Evolutionary conservation across 1,139 yeast species (phyloP).

Genomic region (Kurtzmaniella quercitrusa): DNA sequence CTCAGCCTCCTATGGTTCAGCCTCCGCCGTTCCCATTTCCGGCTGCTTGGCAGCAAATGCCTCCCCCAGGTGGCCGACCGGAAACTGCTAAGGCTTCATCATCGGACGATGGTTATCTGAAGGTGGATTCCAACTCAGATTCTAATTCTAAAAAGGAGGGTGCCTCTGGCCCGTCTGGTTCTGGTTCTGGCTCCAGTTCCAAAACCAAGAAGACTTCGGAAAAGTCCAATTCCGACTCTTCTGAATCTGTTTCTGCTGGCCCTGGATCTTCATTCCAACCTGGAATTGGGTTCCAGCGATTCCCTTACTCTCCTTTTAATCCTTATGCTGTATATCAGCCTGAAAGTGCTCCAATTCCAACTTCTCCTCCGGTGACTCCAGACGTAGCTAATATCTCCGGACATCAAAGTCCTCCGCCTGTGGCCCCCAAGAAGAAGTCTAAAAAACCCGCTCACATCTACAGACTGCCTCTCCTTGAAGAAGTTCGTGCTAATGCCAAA

Average conservation of each 20-base stretch:
- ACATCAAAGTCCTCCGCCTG: conserved; percentile 8
- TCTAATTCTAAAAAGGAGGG: background rate
- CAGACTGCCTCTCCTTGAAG: conserved; percentile 81
- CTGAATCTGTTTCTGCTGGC: background rate
- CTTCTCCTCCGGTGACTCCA: conserved; percentile 21
- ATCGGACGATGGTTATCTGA: background rate
- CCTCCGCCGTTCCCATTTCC: conserved; percentile 9
- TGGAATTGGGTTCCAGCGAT: conserved; percentile 38
- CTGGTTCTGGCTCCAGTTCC: background rate
- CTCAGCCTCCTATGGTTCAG: conserved; percentile 7
- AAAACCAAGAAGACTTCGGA: conserved; percentile 3
- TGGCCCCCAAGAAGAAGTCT: conserved; percentile 8
- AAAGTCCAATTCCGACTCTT: background rate
- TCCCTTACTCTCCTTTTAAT: conserved; percentile 47
- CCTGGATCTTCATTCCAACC: conserved; percentile 14
- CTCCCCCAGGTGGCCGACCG: conserved; percentile 1
- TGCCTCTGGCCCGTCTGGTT: background rate
- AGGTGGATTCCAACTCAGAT: background rate
- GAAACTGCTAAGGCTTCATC: background rate
- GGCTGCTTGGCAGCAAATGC: conserved; percentile 1
- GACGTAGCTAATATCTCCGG: background rate
- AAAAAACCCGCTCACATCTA: conserved; percentile 41
- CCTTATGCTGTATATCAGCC: conserved; percentile 45
- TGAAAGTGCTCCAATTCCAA: conserved; percentile 4
- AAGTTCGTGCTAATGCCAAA: conserved; percentile 70